phyloP scores from a whole-genome alignment of 352 stramenopile species.

The Phytophthora aleatoria region DNA sequence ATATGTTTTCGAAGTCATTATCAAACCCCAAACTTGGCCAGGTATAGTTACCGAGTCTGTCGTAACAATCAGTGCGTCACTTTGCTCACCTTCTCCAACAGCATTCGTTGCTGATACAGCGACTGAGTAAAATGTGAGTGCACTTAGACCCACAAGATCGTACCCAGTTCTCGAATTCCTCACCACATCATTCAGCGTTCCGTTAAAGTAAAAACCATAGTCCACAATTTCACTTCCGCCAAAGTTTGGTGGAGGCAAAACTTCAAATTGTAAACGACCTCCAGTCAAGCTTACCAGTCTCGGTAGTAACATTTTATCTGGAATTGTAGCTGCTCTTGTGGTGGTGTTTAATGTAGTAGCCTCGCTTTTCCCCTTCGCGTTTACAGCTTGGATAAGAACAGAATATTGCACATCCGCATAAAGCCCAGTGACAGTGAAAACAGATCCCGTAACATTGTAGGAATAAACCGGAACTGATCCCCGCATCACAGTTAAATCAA shows the following conservation, averaged over 20 bases:
- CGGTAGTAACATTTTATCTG: constrained; percentile 23
- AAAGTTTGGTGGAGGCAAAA: constrained; percentile 41
- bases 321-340: constrained; percentile 35
- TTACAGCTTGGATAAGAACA: constrained; percentile 30
- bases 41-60: constrained; percentile 35
- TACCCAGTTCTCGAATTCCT: constrained; percentile 23
- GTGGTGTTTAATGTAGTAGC: not conserved
- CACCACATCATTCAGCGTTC: not conserved
- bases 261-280: constrained; percentile 35
- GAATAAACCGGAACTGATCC: constrained; percentile 14
- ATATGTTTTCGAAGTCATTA: constrained; percentile 21
- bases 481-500: constrained; percentile 20
- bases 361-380: constrained; percentile 33
- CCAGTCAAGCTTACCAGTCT: constrained; percentile 34
- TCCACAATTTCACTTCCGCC: constrained; percentile 37
- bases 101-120: constrained; percentile 37
- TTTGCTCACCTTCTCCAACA: constrained; percentile 34
- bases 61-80: constrained; percentile 26
- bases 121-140: constrained; percentile 37
- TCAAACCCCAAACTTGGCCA: constrained; percentile 22
- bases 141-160: constrained; percentile 41
- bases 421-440: constrained; percentile 31
- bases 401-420: constrained; percentile 43
- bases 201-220: constrained; percentile 43
- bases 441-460: constrained; percentile 24